A percentile compares a stretch with the other conserved stretches of the same genome.
These are phyloP conservation scores for Gentiana macrophylla DNA, from an alignment of 257 asterid species.

Conservation along the genomic window DNA sequence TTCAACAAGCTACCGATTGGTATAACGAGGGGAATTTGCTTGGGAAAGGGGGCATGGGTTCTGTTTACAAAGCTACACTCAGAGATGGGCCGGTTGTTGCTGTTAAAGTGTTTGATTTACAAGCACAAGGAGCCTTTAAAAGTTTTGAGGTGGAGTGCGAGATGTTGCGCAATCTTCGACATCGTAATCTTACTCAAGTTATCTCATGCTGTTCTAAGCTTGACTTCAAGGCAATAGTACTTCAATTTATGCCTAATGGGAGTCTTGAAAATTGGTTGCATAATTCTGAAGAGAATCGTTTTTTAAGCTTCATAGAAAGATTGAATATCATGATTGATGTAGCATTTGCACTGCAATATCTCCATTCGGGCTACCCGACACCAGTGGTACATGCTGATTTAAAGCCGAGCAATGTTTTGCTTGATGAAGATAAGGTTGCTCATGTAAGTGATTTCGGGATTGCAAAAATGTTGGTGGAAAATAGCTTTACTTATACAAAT, in stretches of 20 bases:
- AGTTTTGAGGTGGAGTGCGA: too few relatives aligned
- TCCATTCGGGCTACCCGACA: conserved; percentile 26
- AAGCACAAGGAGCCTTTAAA: too few relatives aligned
- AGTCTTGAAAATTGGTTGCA: conserved; percentile 24
- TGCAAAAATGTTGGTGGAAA: conserved; percentile 2
- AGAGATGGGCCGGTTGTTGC: conserved; percentile 15
- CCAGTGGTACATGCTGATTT: conserved; percentile 39
- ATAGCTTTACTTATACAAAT: too few relatives aligned
- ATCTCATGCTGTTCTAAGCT: conserved; percentile 12
- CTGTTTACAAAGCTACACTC: conserved; percentile 16
- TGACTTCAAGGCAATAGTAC: conserved; percentile 20
- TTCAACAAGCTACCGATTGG: conserved; percentile 14
- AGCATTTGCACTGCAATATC: conserved; percentile 32
- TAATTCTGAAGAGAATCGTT: conserved; percentile 4
- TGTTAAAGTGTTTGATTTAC: too few relatives aligned
- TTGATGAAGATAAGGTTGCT: conserved; percentile 32
- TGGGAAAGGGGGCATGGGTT: conserved; percentile 19
- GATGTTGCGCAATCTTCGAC: conserved; percentile 13
- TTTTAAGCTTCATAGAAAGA: conserved; percentile 9
- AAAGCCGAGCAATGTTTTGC: conserved; percentile 38
- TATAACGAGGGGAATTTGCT: conserved; percentile 16
- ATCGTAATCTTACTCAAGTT: background rate
- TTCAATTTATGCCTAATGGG: conserved; percentile 24
- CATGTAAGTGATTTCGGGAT: conserved; percentile 15
- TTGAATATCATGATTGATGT: conserved; percentile 26